Conservation (phyloP, 2,329 filamentous ascomycete species). For the Zopfia rhizophila region DNA sequence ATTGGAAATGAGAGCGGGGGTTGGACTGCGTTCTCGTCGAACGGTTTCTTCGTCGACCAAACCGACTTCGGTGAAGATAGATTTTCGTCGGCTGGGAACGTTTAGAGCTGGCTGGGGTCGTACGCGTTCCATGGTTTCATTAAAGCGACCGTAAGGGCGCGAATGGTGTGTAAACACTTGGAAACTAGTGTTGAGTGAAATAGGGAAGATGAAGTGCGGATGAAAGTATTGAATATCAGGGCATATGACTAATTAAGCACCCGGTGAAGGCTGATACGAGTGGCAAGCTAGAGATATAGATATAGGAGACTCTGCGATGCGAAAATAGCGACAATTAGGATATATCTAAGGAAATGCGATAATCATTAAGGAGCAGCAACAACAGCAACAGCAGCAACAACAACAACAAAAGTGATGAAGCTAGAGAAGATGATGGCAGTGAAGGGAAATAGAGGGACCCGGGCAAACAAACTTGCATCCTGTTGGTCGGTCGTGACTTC, state of each 20-base stretch:
- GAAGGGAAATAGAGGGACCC: too few species aligned
- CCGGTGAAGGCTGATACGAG: neutral
- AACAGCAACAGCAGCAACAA: too few species aligned
- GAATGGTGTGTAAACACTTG: too few species aligned
- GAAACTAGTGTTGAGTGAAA: too few species aligned
- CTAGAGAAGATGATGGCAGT: too few species aligned
- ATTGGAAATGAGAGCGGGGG: slow-evolving; percentile 33
- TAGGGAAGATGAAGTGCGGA: neutral
- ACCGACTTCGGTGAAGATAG: slow-evolving; percentile 51
- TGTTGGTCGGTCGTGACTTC: too few species aligned
- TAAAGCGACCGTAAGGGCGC: too few species aligned
- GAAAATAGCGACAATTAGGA: too few species aligned
- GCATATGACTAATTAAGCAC: slow-evolving; percentile 1
- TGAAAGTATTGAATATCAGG: neutral
- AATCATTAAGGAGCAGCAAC: too few species aligned
- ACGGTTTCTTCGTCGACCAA: slow-evolving; percentile 46
- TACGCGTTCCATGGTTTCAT: slow-evolving; percentile 37
- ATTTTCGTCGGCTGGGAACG: slow-evolving; percentile 37
- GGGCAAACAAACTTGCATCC: too few species aligned
- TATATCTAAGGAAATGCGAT: too few species aligned
- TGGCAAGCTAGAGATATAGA: neutral
- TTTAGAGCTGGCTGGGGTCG: slow-evolving; percentile 35
- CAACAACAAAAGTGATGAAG: slow-evolving; percentile 4
- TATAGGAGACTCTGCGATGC: too few species aligned
- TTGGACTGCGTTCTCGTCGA: slow-evolving; percentile 39